A percentile compares a stretch with the other conserved stretches of the same genome.
These are phyloP conservation scores for Talinum fruticosum DNA, from an alignment of 148 eudicot species.

Conservation along the genomic window DNA sequence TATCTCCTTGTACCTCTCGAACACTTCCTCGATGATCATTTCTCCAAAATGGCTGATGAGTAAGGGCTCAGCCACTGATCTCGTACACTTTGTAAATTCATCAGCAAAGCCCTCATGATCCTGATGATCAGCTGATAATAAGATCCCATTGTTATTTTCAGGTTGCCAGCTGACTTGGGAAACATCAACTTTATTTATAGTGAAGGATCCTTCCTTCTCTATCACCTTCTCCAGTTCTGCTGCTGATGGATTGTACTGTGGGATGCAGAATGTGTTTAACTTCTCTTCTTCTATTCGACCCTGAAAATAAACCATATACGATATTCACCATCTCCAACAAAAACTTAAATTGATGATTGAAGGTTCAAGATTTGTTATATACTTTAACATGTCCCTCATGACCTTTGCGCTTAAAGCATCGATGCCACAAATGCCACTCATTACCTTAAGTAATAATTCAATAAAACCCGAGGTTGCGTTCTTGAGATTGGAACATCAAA, in stretches of 20 bases:
- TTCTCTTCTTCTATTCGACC: conserved; percentile 51
- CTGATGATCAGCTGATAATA: background rate
- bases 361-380: too few relatives aligned
- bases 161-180: conserved; percentile 38
- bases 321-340: too few relatives aligned
- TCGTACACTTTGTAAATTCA: conserved; percentile 31
- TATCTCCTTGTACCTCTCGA: conserved; percentile 24
- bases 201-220: conserved; percentile 45
- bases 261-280: conserved; percentile 44
- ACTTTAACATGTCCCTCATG: too few relatives aligned
- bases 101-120: background rate
- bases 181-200: conserved; percentile 28
- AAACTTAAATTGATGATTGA: too few relatives aligned
- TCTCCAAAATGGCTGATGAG: conserved; percentile 48
- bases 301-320: too few relatives aligned
- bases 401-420: too few relatives aligned
- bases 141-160: background rate
- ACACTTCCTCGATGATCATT: conserved; percentile 36
- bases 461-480: too few relatives aligned
- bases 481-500: too few relatives aligned
- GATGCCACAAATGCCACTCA: too few relatives aligned
- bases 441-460: too few relatives aligned
- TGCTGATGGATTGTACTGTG: conserved; percentile 46
- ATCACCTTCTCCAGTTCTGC: conserved; percentile 37
- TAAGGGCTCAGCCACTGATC: conserved; percentile 51